These are phyloP conservation scores for Oehlia diaphana DNA, from an alignment of 192 early-diverging fungal genomes.

Conservation along the genomic window DNA sequence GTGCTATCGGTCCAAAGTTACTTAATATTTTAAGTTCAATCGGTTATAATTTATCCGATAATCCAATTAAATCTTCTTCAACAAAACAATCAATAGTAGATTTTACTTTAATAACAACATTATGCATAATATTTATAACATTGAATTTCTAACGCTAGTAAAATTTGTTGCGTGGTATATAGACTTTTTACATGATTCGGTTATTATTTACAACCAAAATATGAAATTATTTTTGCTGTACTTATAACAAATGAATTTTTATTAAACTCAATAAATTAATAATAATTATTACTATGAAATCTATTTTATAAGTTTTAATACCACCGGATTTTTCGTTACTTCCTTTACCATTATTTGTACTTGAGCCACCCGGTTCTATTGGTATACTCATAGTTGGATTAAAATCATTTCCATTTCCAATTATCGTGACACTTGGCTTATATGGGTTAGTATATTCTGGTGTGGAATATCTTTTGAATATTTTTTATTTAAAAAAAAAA, in stretches of 20 bases:
- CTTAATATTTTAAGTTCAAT: not conserved
- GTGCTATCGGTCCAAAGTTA: not conserved
- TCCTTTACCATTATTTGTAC: not conserved
- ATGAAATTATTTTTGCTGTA: too few species aligned
- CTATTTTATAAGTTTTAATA: not conserved
- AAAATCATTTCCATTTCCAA: not conserved
- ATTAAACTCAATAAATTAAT: not conserved
- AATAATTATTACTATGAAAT: not conserved
- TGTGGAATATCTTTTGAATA: not conserved
- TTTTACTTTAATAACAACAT: too few species aligned
- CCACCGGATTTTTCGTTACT: not conserved
- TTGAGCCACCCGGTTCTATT: not conserved
- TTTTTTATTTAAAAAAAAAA: not conserved
- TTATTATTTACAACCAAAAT: too few species aligned
- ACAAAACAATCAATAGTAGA: too few species aligned
- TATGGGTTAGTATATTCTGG: slow-evolving; percentile 4
- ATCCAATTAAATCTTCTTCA: not conserved
- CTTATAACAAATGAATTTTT: not conserved
- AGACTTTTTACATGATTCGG: too few species aligned
- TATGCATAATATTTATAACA: too few species aligned
- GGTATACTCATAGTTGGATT: not conserved
- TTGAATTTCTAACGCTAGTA: too few species aligned
- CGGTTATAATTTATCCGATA: not conserved
- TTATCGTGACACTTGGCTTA: slow-evolving; percentile 9
- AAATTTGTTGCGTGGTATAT: too few species aligned